Conservation (phyloP, 345 rosid species). For the Eucalyptus sideroxylon region DNA sequence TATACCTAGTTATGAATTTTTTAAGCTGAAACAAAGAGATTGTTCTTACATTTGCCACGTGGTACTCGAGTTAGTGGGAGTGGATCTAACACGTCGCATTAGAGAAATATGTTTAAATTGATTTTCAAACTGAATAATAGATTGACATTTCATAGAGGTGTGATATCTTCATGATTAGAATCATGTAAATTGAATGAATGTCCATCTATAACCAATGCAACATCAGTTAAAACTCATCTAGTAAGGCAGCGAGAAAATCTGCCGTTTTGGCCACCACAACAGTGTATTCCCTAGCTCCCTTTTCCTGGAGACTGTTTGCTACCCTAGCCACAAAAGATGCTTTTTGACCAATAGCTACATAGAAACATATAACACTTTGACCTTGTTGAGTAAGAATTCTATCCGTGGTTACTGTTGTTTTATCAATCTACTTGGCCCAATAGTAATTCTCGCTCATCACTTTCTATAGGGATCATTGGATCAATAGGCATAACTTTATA, state of each 20-base stretch:
- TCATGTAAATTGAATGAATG: not conserved
- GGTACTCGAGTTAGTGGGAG: not conserved
- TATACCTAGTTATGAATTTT: not conserved
- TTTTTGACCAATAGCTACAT: conserved; percentile 7
- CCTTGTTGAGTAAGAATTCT: not conserved
- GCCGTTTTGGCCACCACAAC: not conserved
- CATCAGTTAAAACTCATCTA: not conserved
- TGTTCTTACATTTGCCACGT: not conserved
- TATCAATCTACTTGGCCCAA: not conserved
- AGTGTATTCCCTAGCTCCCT: not conserved
- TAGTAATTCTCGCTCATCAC: not conserved
- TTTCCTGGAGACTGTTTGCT: not conserved
- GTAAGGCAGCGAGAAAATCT: not conserved
- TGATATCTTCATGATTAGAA: not conserved
- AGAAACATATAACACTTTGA: not conserved
- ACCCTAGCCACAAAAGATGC: not conserved
- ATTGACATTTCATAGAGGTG: not conserved
- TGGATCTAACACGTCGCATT: not conserved
- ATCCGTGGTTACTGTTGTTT: not conserved
- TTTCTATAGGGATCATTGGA: not conserved
- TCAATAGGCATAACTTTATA: not conserved
- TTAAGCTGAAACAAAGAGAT: not conserved
- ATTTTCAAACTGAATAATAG: not conserved
- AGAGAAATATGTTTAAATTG: not conserved
- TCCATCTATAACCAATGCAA: not conserved